phyloP scores from a whole-genome alignment of 163 green algal species.

The Smithsoniella earleae region DNA sequence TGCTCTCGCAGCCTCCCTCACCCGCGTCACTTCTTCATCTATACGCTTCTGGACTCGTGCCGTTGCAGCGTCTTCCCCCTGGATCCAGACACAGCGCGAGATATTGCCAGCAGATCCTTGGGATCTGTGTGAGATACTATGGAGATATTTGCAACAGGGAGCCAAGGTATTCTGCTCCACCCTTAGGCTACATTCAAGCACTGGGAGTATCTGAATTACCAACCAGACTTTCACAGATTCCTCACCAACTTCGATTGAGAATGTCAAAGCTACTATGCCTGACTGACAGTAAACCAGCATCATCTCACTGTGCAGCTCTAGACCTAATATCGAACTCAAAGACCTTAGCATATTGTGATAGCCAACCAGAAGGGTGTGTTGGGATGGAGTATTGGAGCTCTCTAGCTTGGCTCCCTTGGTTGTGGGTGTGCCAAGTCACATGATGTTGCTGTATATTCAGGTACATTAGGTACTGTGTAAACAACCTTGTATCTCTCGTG shows the following conservation, averaged over 20 bases:
- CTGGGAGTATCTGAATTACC: too few species aligned
- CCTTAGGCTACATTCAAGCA: too few species aligned
- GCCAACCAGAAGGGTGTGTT: neutral
- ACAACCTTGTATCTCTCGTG: neutral
- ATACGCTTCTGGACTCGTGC: conserved; percentile 1
- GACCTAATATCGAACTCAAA: neutral
- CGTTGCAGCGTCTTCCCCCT: neutral
- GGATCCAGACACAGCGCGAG: neutral
- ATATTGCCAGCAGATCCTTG: neutral
- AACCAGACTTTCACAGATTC: neutral
- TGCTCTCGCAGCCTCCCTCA: neutral
- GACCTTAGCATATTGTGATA: neutral
- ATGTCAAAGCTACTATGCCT: neutral
- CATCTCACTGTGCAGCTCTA: neutral
- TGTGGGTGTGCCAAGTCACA: neutral
- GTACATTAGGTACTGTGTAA: neutral
- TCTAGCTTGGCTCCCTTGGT: neutral
- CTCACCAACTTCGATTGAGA: neutral
- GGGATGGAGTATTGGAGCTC: neutral
- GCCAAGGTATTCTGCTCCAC: neutral
- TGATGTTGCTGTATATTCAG: neutral
- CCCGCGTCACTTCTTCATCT: conserved; percentile 25
- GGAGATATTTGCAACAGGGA: neutral
- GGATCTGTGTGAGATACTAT: neutral
- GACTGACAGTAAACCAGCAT: neutral